A percentile compares a stretch with the other conserved stretches of the same genome.
These are phyloP conservation scores for Rubroboletus satanas DNA, from an alignment of 768 basidiomycete species.

Conservation along the genomic window DNA sequence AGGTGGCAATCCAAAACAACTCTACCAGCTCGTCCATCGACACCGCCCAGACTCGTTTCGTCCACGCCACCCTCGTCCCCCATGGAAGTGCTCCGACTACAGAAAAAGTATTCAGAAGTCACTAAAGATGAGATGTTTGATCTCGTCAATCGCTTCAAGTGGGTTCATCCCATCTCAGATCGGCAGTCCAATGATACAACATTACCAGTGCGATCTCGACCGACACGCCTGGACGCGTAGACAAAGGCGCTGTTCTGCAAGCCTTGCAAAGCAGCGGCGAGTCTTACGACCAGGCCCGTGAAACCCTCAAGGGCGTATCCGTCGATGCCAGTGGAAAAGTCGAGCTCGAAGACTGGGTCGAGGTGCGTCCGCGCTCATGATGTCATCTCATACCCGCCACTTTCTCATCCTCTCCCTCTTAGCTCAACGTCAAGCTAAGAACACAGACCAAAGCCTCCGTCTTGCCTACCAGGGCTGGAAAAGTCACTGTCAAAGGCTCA, in stretches of 20 bases:
- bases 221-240: conserved; percentile 76
- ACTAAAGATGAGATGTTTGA: conserved; percentile 92
- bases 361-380: conserved; percentile 49
- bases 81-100: conserved; percentile 83
- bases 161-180: conserved; percentile 31
- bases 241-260: conserved; percentile 78
- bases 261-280: conserved; percentile 76
- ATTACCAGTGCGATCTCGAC: conserved; percentile 63
- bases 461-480: conserved; percentile 71
- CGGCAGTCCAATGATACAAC: background rate
- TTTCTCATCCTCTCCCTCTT: conserved; percentile 10
- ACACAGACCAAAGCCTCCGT: conserved; percentile 42
- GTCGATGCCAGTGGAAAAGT: conserved; percentile 95
- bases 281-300: conserved; percentile 85
- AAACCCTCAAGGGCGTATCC: conserved; percentile 89
- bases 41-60: conserved; percentile 5
- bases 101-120: conserved; percentile 91
- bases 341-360: conserved; percentile 97
- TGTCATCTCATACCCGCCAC: conserved; percentile 18
- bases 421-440: conserved; percentile 82
- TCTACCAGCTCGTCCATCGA: conserved; percentile 1
- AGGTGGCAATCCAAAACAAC: conserved; percentile 17
- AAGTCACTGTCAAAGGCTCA: conserved; percentile 91
- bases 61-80: conserved; percentile 19
- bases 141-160: conserved; percentile 96